Conservation (phyloP, 2,329 filamentous ascomycete species). For the Cryphonectria parasitica region DNA sequence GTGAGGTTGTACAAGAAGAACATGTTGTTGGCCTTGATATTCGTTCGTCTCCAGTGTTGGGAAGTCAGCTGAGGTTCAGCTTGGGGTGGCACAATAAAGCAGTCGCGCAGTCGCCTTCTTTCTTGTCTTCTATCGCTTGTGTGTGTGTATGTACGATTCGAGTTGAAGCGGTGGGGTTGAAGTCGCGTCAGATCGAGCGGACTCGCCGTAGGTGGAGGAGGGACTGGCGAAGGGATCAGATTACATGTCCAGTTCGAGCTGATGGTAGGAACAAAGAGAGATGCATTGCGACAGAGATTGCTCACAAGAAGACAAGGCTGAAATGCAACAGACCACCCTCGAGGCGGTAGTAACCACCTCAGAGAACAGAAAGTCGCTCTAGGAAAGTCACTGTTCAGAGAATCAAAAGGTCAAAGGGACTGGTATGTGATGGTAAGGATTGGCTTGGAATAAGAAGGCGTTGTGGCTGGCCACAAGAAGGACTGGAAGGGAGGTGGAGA, state of each 20-base stretch:
- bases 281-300: conserved; percentile 16
- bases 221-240: no score
- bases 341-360: conserved; percentile 5
- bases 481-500: not conserved
- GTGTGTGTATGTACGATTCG: not conserved
- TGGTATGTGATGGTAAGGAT: not conserved
- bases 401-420: not conserved
- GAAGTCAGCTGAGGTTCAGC: not conserved
- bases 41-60: not conserved
- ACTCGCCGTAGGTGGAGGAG: not conserved
- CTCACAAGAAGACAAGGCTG: not conserved
- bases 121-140: not conserved
- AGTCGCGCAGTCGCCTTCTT: not conserved
- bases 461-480: not conserved
- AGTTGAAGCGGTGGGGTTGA: not conserved
- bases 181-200: conserved; percentile 9
- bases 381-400: not conserved
- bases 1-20: conserved; percentile 99
- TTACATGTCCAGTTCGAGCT: not conserved
- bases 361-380: conserved; percentile 12
- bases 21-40: conserved; percentile 61
- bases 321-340: conserved; percentile 13
- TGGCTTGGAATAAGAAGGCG: not conserved
- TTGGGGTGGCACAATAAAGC: conserved; percentile 4
- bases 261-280: not conserved